Base-by-base conservation (phyloP, 441 rosid species). In the Gossypium laxum region DNA sequence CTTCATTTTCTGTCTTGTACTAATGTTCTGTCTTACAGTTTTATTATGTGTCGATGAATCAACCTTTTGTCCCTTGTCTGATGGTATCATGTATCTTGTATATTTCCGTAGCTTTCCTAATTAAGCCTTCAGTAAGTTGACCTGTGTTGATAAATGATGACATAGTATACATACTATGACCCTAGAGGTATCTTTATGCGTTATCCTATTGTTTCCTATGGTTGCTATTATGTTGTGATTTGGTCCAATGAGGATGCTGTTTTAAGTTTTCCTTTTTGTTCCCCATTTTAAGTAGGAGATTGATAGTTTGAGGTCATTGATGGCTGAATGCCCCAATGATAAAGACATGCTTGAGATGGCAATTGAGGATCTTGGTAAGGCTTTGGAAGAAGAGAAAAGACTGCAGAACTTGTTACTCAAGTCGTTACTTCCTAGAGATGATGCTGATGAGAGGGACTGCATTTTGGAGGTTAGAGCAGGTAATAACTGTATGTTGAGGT, bases 391-490 rank as follows among this genome's bases (percentile, higher is more conserved):
- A 74, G 92, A 91, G 82, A 88, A 85, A 74, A 86, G 85, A 74
- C 71, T 90, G 81, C 97, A 87, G 75, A 81, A 74, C 76, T 78
- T 84, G 84, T 78, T 91, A 75, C 92, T 91, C 66, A 88, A 82
- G 87, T 85, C 85, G 10, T 79, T 91, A 67, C 94, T 94, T 70
- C 97, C 97, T 14, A 91, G 82, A 77, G 98, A 94, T 77, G 97
- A 91, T 76, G 98, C 97, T 14, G 97, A 94, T 78, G 97, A 87
- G 84, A 87, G 96, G 84, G 93, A 81, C 81, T 84, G 91, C 76
- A 90, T 94, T 87, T 76, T 91, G 89, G 98, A 94, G 91, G 98
- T 94, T 82, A 88, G 97, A 84, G 97, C 97, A 83, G 98, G 97
- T 91, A 89, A 79, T 57, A 19, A 34, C 10, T 12, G 1, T 59